Evolutionary conservation across 352 stramenopile genomes (phyloP).

Genomic region (Halophytophthora polymorphica): DNA sequence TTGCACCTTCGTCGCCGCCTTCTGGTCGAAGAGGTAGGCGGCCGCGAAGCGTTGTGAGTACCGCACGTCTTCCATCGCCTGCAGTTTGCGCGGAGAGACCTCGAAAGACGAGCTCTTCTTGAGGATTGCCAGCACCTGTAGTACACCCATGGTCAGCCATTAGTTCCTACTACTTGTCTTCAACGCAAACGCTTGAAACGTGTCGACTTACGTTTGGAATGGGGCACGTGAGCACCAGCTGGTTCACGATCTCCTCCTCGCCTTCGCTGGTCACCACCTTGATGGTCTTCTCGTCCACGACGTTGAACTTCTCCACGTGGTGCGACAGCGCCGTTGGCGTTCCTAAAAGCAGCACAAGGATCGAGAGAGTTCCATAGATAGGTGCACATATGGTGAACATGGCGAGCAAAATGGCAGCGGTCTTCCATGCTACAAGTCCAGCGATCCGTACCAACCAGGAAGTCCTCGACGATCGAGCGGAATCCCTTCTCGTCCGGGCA

Average conservation of each 20-base stretch:
- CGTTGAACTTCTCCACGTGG: constrained; percentile 49
- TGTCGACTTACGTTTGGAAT: constrained; percentile 39
- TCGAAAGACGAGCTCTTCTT: constrained; percentile 43
- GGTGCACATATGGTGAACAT: not conserved
- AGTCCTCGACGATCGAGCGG: constrained; percentile 45
- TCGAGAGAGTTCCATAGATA: not conserved
- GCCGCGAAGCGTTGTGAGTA: constrained; percentile 74
- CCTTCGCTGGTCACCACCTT: constrained; percentile 40
- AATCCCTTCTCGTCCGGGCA: constrained; percentile 43
- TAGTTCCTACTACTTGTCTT: not conserved
- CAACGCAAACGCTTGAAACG: not conserved
- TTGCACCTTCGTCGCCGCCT: constrained; percentile 29
- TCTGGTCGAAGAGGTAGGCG: constrained; percentile 57
- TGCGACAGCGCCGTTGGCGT: constrained; percentile 36
- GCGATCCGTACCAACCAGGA: constrained; percentile 36
- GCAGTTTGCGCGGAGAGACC: constrained; percentile 20
- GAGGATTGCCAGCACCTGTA: constrained; percentile 51
- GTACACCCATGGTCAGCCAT: constrained; percentile 6
- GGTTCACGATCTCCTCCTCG: constrained; percentile 50
- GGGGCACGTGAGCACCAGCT: constrained; percentile 68
- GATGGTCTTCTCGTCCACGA: constrained; percentile 47
- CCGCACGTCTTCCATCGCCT: constrained; percentile 38
- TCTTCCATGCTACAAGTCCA: not conserved
- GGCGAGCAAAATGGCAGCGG: no score
- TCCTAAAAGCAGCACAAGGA: constrained; percentile 17